A percentile compares a stretch with the other conserved stretches of the same genome.
phyloP scores from a whole-genome alignment of 2,329 filamentous ascomycete species.

The Penicillium sp. region DNA sequence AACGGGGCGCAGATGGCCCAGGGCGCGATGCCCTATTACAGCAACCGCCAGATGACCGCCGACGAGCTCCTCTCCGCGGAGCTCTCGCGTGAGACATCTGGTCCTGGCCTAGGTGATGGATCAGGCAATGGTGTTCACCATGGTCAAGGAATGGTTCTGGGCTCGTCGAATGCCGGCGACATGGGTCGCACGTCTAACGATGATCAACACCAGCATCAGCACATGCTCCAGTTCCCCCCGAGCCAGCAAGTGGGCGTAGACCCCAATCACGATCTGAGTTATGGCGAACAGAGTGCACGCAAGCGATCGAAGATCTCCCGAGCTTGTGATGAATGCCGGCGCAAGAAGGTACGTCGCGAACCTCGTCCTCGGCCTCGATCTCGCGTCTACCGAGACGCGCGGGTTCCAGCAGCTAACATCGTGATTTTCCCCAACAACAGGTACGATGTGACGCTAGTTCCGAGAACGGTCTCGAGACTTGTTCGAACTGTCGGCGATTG shows the following conservation, averaged over 20 bases:
- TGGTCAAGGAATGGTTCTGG: conserved; percentile 42
- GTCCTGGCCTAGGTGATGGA: conserved; percentile 45
- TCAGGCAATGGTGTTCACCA: conserved; percentile 44
- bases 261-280: conserved; percentile 50
- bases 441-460: conserved; percentile 83
- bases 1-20: conserved; percentile 48
- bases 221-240: conserved; percentile 46
- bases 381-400: conserved; percentile 14
- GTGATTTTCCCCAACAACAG: conserved; percentile 32
- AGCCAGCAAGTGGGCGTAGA: conserved; percentile 48
- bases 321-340: conserved; percentile 84
- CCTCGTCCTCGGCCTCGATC: conserved; percentile 4
- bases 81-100: conserved; percentile 49
- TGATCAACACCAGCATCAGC: conserved; percentile 44
- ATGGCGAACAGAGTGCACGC: conserved; percentile 64
- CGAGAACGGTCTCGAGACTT: conserved; percentile 71
- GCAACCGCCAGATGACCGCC: conserved; percentile 46
- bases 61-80: conserved; percentile 53
- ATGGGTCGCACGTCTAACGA: conserved; percentile 40
- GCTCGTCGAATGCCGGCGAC: conserved; percentile 40
- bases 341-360: conserved; percentile 65
- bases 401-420: conserved; percentile 23
- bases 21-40: conserved; percentile 46
- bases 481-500: conserved; percentile 77
- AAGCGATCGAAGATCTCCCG: conserved; percentile 86